Conservation (phyloP, 1,139 yeast species). For the Kurtzmaniella natalensis region DNA sequence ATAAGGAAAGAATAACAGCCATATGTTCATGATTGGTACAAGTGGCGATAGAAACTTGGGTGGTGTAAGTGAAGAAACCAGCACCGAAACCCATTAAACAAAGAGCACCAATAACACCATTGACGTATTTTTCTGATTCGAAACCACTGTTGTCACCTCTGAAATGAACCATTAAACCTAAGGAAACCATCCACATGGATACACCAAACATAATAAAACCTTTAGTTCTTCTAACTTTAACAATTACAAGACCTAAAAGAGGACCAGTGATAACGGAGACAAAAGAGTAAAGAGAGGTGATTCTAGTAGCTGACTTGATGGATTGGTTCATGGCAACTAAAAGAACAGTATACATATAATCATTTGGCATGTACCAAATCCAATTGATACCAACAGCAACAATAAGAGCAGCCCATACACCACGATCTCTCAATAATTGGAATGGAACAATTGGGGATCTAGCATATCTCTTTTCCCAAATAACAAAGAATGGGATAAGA, state of each 20-base stretch:
- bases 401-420: constrained; percentile 29
- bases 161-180: constrained; percentile 31
- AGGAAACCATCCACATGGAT: constrained; percentile 31
- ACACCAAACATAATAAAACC: constrained; percentile 31
- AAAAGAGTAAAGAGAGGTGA: constrained; percentile 28
- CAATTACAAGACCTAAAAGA: constrained; percentile 30
- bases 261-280: constrained; percentile 30
- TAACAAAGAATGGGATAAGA: constrained; percentile 27
- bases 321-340: constrained; percentile 31
- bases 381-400: constrained; percentile 29
- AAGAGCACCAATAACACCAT: constrained; percentile 64
- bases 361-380: constrained; percentile 25
- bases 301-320: constrained; percentile 31
- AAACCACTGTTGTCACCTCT: constrained; percentile 39
- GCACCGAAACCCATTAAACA: constrained; percentile 70
- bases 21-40: constrained; percentile 59
- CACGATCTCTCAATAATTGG: constrained; percentile 31
- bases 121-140: constrained; percentile 21
- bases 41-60: constrained; percentile 61
- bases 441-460: constrained; percentile 30
- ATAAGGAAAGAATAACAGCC: constrained; percentile 58
- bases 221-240: constrained; percentile 26
- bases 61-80: constrained; percentile 65
- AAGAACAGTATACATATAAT: constrained; percentile 32
- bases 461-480: constrained; percentile 30